A percentile compares a stretch with the other conserved stretches of the same genome.
These are phyloP conservation scores for Fusarium coffeatum DNA, from an alignment of 2,329 filamentous ascomycete genomes.

Conservation along the genomic window DNA sequence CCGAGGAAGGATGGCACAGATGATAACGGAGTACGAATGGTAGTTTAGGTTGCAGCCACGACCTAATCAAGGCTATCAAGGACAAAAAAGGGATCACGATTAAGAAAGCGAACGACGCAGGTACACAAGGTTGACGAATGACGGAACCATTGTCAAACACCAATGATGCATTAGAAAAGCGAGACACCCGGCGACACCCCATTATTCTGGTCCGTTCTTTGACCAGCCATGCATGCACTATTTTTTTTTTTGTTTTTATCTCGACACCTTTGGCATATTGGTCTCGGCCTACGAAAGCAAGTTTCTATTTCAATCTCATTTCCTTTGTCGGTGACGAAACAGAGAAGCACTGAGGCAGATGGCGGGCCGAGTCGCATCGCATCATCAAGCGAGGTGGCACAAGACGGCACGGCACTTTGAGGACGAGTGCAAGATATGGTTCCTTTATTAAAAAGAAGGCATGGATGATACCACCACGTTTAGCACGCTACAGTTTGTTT, in stretches of 20 bases:
- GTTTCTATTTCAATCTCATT: constrained; percentile 37
- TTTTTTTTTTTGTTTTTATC: constrained; percentile 32
- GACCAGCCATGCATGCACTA: constrained; percentile 38
- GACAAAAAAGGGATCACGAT: constrained; percentile 41
- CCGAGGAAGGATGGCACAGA: constrained; percentile 53
- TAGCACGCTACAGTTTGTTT: constrained; percentile 51
- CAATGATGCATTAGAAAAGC: constrained; percentile 48
- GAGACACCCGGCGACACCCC: constrained; percentile 42
- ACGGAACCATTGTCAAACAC: constrained; percentile 43
- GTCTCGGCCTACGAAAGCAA: constrained; percentile 37
- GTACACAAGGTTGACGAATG: constrained; percentile 42
- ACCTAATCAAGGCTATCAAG: constrained; percentile 37
- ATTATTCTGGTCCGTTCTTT: constrained; percentile 35
- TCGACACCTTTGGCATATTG: constrained; percentile 35
- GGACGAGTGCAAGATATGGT: constrained; percentile 45
- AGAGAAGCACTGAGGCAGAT: constrained; percentile 23
- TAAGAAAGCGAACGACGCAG: constrained; percentile 41
- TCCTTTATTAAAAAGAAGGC: constrained; percentile 48
- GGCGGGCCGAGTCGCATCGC: not conserved
- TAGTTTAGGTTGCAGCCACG: constrained; percentile 48
- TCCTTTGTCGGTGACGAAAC: constrained; percentile 36
- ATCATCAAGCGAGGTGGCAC: not conserved
- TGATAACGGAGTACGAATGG: constrained; percentile 48
- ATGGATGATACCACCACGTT: constrained; percentile 59
- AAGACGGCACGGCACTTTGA: not conserved